Evolutionary conservation across 257 asterid genomes (phyloP).

Genomic region (Nicotiana noctiflora): DNA sequence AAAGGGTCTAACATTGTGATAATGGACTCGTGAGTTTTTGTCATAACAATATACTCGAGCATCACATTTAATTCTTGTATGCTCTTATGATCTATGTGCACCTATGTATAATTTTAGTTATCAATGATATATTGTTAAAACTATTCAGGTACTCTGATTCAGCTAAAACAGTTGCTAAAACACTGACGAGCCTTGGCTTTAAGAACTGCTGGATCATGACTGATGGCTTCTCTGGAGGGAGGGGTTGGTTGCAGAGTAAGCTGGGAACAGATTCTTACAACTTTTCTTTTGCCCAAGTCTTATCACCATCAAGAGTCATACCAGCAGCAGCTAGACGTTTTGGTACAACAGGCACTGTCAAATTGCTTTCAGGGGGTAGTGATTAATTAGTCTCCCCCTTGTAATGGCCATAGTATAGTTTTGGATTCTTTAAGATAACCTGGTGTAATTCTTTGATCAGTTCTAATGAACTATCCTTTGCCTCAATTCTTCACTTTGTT

Average conservation of each 20-base stretch:
- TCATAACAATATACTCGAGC: background rate
- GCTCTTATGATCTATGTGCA: background rate
- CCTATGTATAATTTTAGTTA: background rate
- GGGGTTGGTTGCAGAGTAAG: constrained; percentile 88
- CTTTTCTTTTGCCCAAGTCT: constrained; percentile 54
- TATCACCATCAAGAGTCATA: constrained; percentile 73
- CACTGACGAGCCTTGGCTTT: constrained; percentile 78
- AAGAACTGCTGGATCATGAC: constrained; percentile 69
- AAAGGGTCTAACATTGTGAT: constrained; percentile 75
- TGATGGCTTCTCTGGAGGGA: constrained; percentile 89
- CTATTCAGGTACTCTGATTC: constrained; percentile 69
- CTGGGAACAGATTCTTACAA: constrained; percentile 77
- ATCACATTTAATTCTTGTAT: background rate
- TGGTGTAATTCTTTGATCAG: constrained; percentile 11
- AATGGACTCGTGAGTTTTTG: constrained; percentile 75
- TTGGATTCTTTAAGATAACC: background rate
- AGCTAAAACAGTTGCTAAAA: constrained; percentile 73
- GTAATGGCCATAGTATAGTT: constrained; percentile 10
- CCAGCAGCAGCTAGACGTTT: constrained; percentile 48
- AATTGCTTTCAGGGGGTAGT: constrained; percentile 67
- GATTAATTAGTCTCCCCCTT: constrained; percentile 30
- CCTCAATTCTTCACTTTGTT: background rate
- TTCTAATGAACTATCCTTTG: constrained; percentile 9
- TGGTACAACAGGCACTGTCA: constrained; percentile 53
- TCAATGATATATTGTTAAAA: background rate